These are phyloP conservation scores for Epipyxis sp. DNA, from an alignment of 108 stramenopile genomes.

Conservation along the genomic window DNA sequence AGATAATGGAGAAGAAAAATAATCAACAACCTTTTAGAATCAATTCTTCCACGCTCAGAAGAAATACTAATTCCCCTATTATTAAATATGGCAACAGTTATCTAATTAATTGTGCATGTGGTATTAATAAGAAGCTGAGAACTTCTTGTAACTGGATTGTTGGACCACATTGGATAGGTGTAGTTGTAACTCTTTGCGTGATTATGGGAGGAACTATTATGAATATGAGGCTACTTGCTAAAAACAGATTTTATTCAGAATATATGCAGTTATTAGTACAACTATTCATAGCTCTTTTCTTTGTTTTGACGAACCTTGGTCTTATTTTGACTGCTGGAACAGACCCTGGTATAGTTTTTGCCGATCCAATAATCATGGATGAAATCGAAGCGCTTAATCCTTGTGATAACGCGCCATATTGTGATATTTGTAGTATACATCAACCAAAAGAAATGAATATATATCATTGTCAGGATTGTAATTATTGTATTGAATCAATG, in stretches of 20 bases:
- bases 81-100: no score
- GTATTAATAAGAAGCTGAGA: no score
- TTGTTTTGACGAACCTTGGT: neutral
- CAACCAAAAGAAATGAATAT: conserved; percentile 68
- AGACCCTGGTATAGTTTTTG: conserved; percentile 27
- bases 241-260: neutral
- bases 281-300: neutral
- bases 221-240: neutral
- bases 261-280: neutral
- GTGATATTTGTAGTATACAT: conserved; percentile 75
- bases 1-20: no score
- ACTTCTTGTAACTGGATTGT: no score
- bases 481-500: conserved; percentile 80
- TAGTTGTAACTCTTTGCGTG: neutral
- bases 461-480: conserved; percentile 90
- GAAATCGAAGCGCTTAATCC: neutral
- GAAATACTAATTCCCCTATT: no score
- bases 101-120: no score
- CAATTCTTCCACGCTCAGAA: no score
- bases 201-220: conserved; percentile 8
- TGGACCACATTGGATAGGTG: conserved; percentile 7
- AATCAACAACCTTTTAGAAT: no score
- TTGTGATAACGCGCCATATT: conserved; percentile 29
- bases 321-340: neutral
- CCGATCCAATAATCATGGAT: neutral